Evolutionary conservation across 768 basidiomycete species (phyloP).

Genomic region (Termitomyces eurrhizus): DNA sequence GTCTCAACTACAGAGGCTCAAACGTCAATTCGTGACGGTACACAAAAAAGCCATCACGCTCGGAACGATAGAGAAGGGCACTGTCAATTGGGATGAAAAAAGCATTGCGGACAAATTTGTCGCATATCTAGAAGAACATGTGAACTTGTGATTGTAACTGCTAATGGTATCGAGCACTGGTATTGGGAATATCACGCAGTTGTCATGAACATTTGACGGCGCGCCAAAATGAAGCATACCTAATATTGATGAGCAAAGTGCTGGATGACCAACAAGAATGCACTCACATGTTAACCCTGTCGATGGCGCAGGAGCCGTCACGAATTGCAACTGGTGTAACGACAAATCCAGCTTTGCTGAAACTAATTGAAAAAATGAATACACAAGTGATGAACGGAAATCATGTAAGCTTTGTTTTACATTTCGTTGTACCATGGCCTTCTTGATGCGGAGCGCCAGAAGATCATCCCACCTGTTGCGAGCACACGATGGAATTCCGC

Average conservation of each 20-base stretch:
- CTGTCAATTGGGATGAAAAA: slow-evolving; percentile 73
- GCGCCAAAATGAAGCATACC: slow-evolving; percentile 35
- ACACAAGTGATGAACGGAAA: not conserved
- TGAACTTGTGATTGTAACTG: slow-evolving; percentile 35
- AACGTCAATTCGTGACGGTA: slow-evolving; percentile 86
- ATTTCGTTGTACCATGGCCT: slow-evolving; percentile 62
- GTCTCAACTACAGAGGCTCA: slow-evolving; percentile 83
- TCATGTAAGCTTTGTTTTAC: slow-evolving; percentile 19
- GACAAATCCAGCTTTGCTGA: slow-evolving; percentile 49
- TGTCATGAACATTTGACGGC: slow-evolving; percentile 20
- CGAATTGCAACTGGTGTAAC: slow-evolving; percentile 51
- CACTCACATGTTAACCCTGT: slow-evolving; percentile 67
- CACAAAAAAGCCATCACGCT: slow-evolving; percentile 89
- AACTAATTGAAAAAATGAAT: slow-evolving; percentile 27
- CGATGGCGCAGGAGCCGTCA: slow-evolving; percentile 48
- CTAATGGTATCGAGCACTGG: not conserved
- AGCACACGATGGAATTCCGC: slow-evolving; percentile 52
- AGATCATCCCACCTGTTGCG: slow-evolving; percentile 54
- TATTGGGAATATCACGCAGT: not conserved
- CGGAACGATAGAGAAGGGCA: slow-evolving; percentile 73
- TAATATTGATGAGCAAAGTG: slow-evolving; percentile 8
- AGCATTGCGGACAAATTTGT: slow-evolving; percentile 70
- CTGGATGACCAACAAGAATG: not conserved
- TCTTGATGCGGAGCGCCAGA: slow-evolving; percentile 64
- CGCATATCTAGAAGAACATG: slow-evolving; percentile 66